These are phyloP conservation scores for Brettanomyces nanus DNA, from an alignment of 805 yeast species.

Conservation along the genomic window DNA sequence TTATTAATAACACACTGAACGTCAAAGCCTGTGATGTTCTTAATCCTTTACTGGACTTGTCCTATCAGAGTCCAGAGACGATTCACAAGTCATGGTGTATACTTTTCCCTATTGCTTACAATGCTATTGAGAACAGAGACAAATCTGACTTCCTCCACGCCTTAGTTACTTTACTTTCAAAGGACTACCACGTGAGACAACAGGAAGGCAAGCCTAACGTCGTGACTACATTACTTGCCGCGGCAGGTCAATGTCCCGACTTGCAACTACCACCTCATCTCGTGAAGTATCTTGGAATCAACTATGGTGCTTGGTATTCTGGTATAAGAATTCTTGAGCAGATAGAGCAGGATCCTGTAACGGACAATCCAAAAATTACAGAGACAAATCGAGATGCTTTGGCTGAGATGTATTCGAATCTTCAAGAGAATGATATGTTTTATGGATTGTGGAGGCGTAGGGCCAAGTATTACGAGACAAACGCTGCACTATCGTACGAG, in stretches of 20 bases:
- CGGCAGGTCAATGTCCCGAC: conserved; percentile 63
- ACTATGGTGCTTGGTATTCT: conserved; percentile 87
- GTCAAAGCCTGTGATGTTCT: conserved; percentile 55
- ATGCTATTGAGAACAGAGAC: conserved; percentile 69
- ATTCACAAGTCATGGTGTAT: conserved; percentile 79
- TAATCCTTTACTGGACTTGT: conserved; percentile 68
- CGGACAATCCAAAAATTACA: conserved; percentile 62
- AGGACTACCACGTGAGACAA: conserved; percentile 91
- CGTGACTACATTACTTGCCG: conserved; percentile 74
- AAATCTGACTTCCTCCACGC: conserved; percentile 78
- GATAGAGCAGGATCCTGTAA: conserved; percentile 35
- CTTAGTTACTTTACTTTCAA: conserved; percentile 69
- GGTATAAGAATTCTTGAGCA: conserved; percentile 79
- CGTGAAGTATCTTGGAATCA: conserved; percentile 77
- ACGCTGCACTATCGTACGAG: conserved; percentile 86
- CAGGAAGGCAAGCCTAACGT: conserved; percentile 81
- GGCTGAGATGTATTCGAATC: conserved; percentile 76
- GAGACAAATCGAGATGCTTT: conserved; percentile 88
- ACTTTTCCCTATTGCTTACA: conserved; percentile 74
- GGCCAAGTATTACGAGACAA: conserved; percentile 90
- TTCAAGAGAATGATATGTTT: conserved; percentile 94
- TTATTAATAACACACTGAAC: conserved; percentile 17
- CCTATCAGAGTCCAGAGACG: conserved; percentile 72
- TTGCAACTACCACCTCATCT: conserved; percentile 90
- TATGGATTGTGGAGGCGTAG: conserved; percentile 97